These are phyloP conservation scores for Allomyces javanicus DNA, from an alignment of 192 early-diverging fungal genomes.

Conservation along the genomic window DNA sequence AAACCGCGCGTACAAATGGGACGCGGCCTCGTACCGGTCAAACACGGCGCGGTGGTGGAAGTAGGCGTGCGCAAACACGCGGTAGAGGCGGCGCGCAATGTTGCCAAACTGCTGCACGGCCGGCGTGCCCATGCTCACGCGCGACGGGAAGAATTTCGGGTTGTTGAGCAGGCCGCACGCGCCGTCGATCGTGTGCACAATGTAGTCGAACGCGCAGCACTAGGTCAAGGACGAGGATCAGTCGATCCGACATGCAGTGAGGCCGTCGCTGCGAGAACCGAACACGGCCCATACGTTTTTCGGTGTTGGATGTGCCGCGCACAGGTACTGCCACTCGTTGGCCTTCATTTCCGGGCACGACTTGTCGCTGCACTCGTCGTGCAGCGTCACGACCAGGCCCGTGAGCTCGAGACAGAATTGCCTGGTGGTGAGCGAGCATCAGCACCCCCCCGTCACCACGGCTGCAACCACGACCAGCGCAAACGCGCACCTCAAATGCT, in stretches of 20 bases:
- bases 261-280: background rate
- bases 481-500: constrained; percentile 53
- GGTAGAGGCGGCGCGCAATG: constrained; percentile 77
- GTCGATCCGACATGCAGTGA: too few species aligned
- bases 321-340: constrained; percentile 73
- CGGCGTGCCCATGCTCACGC: constrained; percentile 40
- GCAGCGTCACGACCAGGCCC: constrained; percentile 46
- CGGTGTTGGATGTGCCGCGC: constrained; percentile 67
- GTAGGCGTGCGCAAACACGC: constrained; percentile 93
- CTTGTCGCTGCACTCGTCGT: constrained; percentile 50
- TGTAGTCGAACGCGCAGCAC: constrained; percentile 82
- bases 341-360: constrained; percentile 87
- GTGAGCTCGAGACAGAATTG: constrained; percentile 73
- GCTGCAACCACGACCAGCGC: background rate
- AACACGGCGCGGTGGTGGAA: constrained; percentile 82
- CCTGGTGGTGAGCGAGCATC: constrained; percentile 15
- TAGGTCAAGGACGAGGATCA: constrained; percentile 5
- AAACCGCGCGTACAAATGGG: background rate
- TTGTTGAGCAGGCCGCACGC: constrained; percentile 61
- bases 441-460: background rate
- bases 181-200: constrained; percentile 82
- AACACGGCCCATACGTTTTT: constrained; percentile 27
- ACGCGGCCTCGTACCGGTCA: constrained; percentile 52
- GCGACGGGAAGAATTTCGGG: constrained; percentile 50
- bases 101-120: constrained; percentile 72